phyloP scores from a whole-genome alignment of 495 filamentous ascomycete genomes.

The Aspergillus conjunctus region DNA sequence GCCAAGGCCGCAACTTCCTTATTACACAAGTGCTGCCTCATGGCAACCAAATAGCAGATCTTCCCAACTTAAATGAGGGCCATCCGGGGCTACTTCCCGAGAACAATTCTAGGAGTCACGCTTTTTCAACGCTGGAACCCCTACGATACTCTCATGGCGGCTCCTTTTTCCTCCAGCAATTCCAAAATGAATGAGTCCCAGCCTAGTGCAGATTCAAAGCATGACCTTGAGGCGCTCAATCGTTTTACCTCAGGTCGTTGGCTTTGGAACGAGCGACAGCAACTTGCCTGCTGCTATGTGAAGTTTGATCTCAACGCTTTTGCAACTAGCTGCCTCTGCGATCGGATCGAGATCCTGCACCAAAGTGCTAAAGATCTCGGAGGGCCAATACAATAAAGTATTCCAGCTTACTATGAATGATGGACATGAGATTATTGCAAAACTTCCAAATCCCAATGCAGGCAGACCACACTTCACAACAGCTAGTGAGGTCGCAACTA shows the following conservation, averaged over 20 bases:
- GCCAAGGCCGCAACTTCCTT: slow-evolving; percentile 11
- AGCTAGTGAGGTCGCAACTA: slow-evolving; percentile 45
- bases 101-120: slow-evolving; percentile 13
- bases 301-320: slow-evolving; percentile 30
- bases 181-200: slow-evolving; percentile 17
- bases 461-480: slow-evolving; percentile 39
- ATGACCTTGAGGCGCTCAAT: slow-evolving; percentile 27
- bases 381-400: slow-evolving; percentile 45
- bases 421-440: slow-evolving; percentile 36
- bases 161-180: slow-evolving; percentile 19
- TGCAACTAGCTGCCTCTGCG: slow-evolving; percentile 28
- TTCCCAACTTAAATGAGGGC: slow-evolving; percentile 20
- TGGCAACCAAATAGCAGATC: slow-evolving; percentile 17
- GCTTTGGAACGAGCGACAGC: slow-evolving; percentile 33
- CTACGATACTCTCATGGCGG: slow-evolving; percentile 11
- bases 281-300: slow-evolving; percentile 31
- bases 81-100: slow-evolving; percentile 13
- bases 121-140: slow-evolving; percentile 8
- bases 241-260: slow-evolving; percentile 30
- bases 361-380: slow-evolving; percentile 34
- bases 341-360: slow-evolving; percentile 28
- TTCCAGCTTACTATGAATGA: slow-evolving; percentile 41
- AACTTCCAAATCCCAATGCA: slow-evolving; percentile 41
- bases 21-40: slow-evolving; percentile 15
- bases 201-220: slow-evolving; percentile 13